phyloP scores from a whole-genome alignment of 1,284 basidiomycete species.

The Grifola frondosa region DNA sequence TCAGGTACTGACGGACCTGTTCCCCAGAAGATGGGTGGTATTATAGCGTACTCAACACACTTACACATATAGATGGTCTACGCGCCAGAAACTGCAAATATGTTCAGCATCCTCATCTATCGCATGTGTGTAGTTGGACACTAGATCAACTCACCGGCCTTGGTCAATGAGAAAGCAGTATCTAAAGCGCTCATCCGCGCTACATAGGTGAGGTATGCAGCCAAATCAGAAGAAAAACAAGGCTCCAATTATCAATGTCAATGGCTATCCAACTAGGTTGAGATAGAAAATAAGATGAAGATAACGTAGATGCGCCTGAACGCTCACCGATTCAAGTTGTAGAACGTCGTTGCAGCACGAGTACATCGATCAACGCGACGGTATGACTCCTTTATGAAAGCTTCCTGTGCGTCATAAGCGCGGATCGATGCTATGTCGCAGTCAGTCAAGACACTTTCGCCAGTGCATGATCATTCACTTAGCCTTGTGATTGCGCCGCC shows the following conservation, averaged over 20 bases:
- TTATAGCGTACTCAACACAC: background rate
- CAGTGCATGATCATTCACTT: slow-evolving; percentile 35
- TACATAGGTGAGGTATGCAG: slow-evolving; percentile 50
- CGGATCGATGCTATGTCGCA: slow-evolving; percentile 57
- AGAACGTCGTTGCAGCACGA: slow-evolving; percentile 44
- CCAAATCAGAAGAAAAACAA: slow-evolving; percentile 50
- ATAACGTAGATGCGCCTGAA: background rate
- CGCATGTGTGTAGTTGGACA: slow-evolving; percentile 44
- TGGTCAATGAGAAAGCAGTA: slow-evolving; percentile 47
- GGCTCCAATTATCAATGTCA: slow-evolving; percentile 46
- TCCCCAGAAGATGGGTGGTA: slow-evolving; percentile 29
- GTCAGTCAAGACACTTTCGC: slow-evolving; percentile 32
- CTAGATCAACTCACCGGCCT: slow-evolving; percentile 36
- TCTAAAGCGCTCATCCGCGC: slow-evolving; percentile 39
- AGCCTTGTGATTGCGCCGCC: slow-evolving; percentile 67
- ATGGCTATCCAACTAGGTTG: slow-evolving; percentile 3
- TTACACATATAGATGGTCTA: background rate
- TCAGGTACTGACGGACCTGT: slow-evolving; percentile 36
- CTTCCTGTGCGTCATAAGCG: slow-evolving; percentile 50
- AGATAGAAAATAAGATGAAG: background rate
- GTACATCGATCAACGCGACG: slow-evolving; percentile 47
- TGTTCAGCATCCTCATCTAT: slow-evolving; percentile 53
- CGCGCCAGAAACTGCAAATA: slow-evolving; percentile 46
- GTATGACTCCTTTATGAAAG: slow-evolving; percentile 43
- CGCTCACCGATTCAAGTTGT: slow-evolving; percentile 47